Base-by-base conservation (phyloP, 805 yeast species). In the Starmerella cellae region DNA sequence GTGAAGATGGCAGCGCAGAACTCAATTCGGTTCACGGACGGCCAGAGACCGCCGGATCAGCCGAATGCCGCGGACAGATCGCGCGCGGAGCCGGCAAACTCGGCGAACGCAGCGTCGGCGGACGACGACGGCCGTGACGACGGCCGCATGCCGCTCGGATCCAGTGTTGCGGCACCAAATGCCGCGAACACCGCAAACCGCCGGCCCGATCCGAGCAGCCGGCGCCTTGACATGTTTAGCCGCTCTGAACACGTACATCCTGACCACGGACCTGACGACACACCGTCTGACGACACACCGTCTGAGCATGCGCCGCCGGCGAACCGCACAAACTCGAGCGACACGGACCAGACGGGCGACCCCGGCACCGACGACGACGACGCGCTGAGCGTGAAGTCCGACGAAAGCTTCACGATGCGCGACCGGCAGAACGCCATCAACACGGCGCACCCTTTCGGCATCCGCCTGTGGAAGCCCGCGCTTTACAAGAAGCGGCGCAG, bases 401-500 rank as follows among this genome's bases (percentile, higher is more conserved):
- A 74, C 22, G 96, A 88, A 60, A 80, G 94, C 4, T 79, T 82
- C 58, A 91, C 95, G 4, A 68, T 88, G 42, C 70, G 91, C 46
- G 95, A 87, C 52, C 76, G 96, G 50, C 98, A 91, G 61, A 87
- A 82, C 53, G 98, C 98, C 14, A 91, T 91, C 58, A 91, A 91
- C 58, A 77, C 82, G 40, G 85, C 96, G 4, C 98, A 91, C 66
- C 98, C 98, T 0, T 91, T 91, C 56, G 98, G 98, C 70, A 88
- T 91, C 36, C 79, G 95, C 60, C 83, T 91, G 54, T 91, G 98
- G 98, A 91, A 91, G 57, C 98, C 98, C 1, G 95, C 97, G 2
- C 66, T 91, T 43, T 91, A 91, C 63, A 91, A 91, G 60, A 91
- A 91, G 60, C 72, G 73, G 45, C 76, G 98, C 55, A 82, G 95